Base-by-base conservation (phyloP, 2,329 filamentous ascomycete species). In the Cladobotryum protrusum region DNA sequence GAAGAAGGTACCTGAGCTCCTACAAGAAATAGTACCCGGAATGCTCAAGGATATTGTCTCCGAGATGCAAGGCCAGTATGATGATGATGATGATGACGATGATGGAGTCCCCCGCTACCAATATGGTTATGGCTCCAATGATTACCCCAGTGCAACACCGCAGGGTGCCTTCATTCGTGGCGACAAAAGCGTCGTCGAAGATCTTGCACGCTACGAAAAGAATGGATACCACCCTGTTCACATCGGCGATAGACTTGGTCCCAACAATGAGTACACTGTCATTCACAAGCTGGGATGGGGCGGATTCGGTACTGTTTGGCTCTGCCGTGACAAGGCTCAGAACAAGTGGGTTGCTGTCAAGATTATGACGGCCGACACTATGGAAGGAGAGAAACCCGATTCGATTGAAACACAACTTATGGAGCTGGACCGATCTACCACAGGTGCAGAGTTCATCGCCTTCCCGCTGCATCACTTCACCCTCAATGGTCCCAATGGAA, bases 261-360 rank as follows among this genome's bases (percentile, higher is more conserved):
- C 12, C 12, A 52, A 65, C 49, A 65, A 61, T 9, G 63, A 67
- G 14, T 77, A 76, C 53, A 61, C 63, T 40, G 59, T 75, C 42
- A 54, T 71, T 45, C 66, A 72, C 48, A 76, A 76, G 57, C 57
- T 75, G 33, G 71, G 72, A 32, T 68, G 58, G 48, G 72, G 73
- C 19, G 67, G 67, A 6, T 72, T 60, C 55, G 70, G 69, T 6
- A 76, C 70, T 7, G 67, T 75, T 42, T 76, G 70, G 73, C 65
- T 75, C 9, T 59, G 56, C 47, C 56, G 40, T 34, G 71, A 67
- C 37, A 57, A 59, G 5, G 63, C 70, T 8, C 32, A 41, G 24
- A 47, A 37, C 5, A 52, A 41, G 40, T 67, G 63, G 35, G 59
- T 64, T 24, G 65, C 66, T 14, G 17, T 68, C 17, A 69, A 69